Conservation (phyloP, 23 red algal genomes). For the Agarophyton chilense region DNA sequence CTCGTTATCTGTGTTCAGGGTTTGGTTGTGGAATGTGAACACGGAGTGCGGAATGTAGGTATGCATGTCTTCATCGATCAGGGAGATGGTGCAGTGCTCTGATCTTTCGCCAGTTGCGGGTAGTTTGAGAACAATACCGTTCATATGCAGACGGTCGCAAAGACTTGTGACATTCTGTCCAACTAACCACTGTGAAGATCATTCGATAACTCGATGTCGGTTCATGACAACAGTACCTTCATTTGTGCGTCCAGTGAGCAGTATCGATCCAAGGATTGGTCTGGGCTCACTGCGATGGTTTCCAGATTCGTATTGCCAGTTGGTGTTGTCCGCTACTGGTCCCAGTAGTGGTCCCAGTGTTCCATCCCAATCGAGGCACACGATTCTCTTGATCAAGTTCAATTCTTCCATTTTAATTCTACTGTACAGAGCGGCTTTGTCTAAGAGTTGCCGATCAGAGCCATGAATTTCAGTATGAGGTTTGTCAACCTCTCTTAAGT, state of each 20-base stretch:
- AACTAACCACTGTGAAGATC: constrained; percentile 16
- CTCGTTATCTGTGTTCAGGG: background rate
- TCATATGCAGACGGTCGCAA: background rate
- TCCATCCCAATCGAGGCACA: constrained; percentile 4
- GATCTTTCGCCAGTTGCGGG: too few relatives aligned
- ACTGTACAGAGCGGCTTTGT: constrained; percentile 48
- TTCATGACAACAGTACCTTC: background rate
- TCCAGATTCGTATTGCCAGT: constrained; percentile 54
- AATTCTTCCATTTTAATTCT: constrained; percentile 14
- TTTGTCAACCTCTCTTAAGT: background rate
- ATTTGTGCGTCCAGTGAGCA: background rate
- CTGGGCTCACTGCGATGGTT: constrained; percentile 27
- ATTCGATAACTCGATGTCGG: background rate
- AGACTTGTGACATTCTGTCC: background rate
- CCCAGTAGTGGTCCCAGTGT: background rate
- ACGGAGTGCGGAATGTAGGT: background rate
- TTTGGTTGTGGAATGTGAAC: background rate
- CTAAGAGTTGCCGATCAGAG: background rate
- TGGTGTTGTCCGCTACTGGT: background rate
- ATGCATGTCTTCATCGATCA: constrained; percentile 39
- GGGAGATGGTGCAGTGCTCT: background rate
- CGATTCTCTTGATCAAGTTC: background rate
- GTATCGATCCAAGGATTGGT: constrained; percentile 1
- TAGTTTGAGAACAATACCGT: background rate
- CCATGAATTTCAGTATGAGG: background rate